A percentile compares a stretch with the other conserved stretches of the same genome.
Conservation (phyloP, 371 early-diverging fungal genomes). For the Apophysomyces elegans region DNA sequence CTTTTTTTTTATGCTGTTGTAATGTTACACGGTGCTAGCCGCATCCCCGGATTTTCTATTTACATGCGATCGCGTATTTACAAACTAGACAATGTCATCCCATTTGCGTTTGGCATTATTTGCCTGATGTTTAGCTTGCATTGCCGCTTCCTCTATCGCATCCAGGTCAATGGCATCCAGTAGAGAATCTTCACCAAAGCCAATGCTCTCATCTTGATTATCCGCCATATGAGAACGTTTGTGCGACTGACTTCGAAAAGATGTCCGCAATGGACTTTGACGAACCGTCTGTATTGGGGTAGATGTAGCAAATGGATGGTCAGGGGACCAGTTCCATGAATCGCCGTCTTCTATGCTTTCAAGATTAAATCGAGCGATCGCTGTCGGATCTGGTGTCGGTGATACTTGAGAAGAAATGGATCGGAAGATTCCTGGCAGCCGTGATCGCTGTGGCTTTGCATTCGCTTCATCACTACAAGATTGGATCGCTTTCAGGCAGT, state of each 20-base stretch:
- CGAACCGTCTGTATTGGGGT: constrained; percentile 15
- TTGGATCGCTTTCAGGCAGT: constrained; percentile 17
- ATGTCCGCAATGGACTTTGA: constrained; percentile 2
- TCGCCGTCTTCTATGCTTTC: constrained; percentile 16
- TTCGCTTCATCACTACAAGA: not conserved
- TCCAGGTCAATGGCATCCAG: not conserved
- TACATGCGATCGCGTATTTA: not conserved
- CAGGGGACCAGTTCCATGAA: constrained; percentile 25
- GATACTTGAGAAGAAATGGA: constrained; percentile 6
- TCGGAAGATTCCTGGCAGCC: not conserved
- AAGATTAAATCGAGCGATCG: constrained; percentile 5
- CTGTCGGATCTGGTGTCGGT: not conserved
- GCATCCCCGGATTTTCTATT: not conserved
- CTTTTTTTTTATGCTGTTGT: not conserved
- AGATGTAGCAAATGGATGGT: constrained; percentile 27
- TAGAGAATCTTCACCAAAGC: constrained; percentile 26
- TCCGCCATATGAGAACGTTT: not conserved
- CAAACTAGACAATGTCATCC: not conserved
- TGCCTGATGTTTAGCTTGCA: not conserved
- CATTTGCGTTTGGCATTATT: not conserved
- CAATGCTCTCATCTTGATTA: constrained; percentile 29
- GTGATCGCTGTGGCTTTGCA: not conserved
- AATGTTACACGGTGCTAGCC: not conserved
- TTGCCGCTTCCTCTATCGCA: not conserved
- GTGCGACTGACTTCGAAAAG: not conserved